phyloP scores from a whole-genome alignment of 2,329 filamentous ascomycete genomes.

The Fusarium sororula region DNA sequence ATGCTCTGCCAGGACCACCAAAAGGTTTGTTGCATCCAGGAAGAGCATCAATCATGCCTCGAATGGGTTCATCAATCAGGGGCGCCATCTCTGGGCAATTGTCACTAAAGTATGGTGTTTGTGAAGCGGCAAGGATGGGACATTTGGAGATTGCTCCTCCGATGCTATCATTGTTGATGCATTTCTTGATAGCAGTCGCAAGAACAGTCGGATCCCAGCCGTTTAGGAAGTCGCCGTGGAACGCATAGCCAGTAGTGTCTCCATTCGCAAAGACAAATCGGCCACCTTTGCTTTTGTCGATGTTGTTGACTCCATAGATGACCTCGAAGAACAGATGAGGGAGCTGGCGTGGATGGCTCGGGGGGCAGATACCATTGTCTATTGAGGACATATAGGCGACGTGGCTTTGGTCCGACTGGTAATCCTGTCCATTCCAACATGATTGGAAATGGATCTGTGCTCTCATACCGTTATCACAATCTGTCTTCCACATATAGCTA shows the following conservation, averaged over 20 bases:
- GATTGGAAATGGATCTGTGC: conserved; percentile 39
- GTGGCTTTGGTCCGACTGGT: conserved; percentile 36
- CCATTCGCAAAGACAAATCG: conserved; percentile 38
- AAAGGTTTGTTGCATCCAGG: conserved; percentile 34
- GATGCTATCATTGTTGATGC: conserved; percentile 33
- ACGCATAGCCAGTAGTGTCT: conserved; percentile 36
- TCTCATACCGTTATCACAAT: conserved; percentile 38
- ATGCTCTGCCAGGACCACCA: conserved; percentile 21
- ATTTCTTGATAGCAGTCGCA: conserved; percentile 26
- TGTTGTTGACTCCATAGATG: conserved; percentile 34
- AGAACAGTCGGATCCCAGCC: conserved; percentile 33
- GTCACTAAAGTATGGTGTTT: conserved; percentile 29
- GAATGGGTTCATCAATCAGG: conserved; percentile 27
- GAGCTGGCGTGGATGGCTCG: conserved; percentile 31
- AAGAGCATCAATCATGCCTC: conserved; percentile 26
- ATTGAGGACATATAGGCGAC: conserved; percentile 38
- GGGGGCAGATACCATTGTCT: conserved; percentile 38
- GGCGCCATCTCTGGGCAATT: conserved; percentile 36
- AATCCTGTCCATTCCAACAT: conserved; percentile 37
- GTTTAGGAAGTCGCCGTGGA: conserved; percentile 38
- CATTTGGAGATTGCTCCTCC: conserved; percentile 23
- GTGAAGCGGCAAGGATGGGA: conserved; percentile 28
- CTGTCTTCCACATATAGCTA: conserved; percentile 35
- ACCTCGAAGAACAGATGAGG: conserved; percentile 39
- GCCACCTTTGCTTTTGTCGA: conserved; percentile 37